Evolutionary conservation across 352 stramenopile genomes (phyloP), one percentile per base, ranked within the genome.

Genomic region (Pythium periplocum): DNA sequence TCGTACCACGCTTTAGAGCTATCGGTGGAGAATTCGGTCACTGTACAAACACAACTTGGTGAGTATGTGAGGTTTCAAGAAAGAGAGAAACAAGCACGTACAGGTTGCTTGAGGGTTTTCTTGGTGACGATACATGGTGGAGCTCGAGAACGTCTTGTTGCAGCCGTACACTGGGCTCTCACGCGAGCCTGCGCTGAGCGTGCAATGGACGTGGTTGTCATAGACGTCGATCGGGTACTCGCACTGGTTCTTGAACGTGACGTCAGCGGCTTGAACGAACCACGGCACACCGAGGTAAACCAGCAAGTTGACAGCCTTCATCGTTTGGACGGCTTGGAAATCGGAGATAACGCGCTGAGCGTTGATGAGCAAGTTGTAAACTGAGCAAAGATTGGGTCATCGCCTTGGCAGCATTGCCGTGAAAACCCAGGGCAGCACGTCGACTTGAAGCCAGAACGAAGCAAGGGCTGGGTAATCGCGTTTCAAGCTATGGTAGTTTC

Each of bases 241-340:
- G 36, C 65, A 73, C 40, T 62, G 59, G 40, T 73, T 73, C 40
- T 64, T 63, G 50, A 68, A 68, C 3, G 41, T 60, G 8, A 60
- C 60, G 39, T 38, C 9, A 0, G 60, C 55, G 0, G 55, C 55
- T 26, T 26, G 17, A 26, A 26, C 17, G 17, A 26, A 26, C 17
- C 17, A 26, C 17, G 17, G 17, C 17, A 26, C 17, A 26, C 17
- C 17, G 17, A 26, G 17, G 17, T 26, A 26, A 26, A 26, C 17
- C 17, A 26, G 17, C 17, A 26, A 26, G 17, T 26, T 26, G 17
- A 26, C 17, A 26, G 17, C 17, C 17, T 26, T 26, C 17, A 26
- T 26, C 17, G 17, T 26, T 26, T 26, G 17, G 17, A 26, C 17
- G 17, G 17, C 17, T 26, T 26, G 17, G 17, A 26, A 26, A 26